Evolutionary conservation across 2,329 filamentous ascomycete genomes (phyloP).

Genomic region (Claviceps purpurea): DNA sequence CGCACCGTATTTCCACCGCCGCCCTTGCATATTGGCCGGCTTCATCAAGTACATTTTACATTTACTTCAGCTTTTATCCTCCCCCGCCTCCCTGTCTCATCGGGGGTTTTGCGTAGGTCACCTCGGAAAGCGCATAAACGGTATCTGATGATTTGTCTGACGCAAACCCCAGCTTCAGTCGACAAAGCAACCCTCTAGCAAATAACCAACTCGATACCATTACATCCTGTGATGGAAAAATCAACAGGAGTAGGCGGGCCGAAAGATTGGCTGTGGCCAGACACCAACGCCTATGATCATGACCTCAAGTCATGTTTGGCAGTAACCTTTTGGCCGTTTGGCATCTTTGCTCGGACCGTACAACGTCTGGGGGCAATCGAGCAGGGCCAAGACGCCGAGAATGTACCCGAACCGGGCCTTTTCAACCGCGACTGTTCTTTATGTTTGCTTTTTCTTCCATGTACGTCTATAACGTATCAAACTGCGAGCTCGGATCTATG

Average conservation of each 20-base stretch:
- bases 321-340: constrained; percentile 13
- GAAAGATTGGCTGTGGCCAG: constrained; percentile 10
- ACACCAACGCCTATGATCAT: constrained; percentile 1
- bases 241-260: constrained; percentile 3
- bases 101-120: neutral
- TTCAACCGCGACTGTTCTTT: constrained; percentile 13
- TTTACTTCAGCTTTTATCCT: neutral
- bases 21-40: neutral
- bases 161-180: neutral
- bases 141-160: neutral
- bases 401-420: constrained; percentile 7
- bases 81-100: neutral
- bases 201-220: constrained; percentile 8
- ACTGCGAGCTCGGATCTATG: neutral
- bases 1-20: neutral
- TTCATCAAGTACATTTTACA: neutral
- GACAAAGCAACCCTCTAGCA: constrained; percentile 2
- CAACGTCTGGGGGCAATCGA: constrained; percentile 12
- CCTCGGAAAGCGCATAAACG: neutral
- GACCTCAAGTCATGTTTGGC: constrained; percentile 5
- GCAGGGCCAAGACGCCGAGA: constrained; percentile 9
- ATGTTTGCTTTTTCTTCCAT: constrained; percentile 14
- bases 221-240: constrained; percentile 11
- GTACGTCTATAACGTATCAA: constrained; percentile 13
- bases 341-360: constrained; percentile 15